These are phyloP conservation scores for Neurospora pannonica DNA, from an alignment of 495 filamentous ascomycete species.

Conservation along the genomic window DNA sequence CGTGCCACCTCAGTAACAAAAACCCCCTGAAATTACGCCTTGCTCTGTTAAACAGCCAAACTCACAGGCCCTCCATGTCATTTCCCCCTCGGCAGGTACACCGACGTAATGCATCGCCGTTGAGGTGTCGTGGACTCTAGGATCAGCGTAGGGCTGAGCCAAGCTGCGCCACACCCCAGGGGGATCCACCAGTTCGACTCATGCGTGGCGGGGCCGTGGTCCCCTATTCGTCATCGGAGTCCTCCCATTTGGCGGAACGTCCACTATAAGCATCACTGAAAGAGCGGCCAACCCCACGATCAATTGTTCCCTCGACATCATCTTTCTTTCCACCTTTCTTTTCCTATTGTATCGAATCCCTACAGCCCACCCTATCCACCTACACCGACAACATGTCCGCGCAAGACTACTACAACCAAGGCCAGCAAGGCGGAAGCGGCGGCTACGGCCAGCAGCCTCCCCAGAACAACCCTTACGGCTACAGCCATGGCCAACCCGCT, in stretches of 20 bases:
- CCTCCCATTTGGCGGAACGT: neutral
- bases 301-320: neutral
- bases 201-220: neutral
- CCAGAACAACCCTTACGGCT: neutral
- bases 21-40: neutral
- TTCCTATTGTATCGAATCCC: neutral
- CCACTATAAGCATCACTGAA: neutral
- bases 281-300: neutral
- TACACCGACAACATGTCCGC: neutral
- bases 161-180: neutral
- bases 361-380: neutral
- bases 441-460: neutral
- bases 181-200: neutral
- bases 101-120: neutral
- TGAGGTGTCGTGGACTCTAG: neutral
- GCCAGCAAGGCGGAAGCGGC: neutral
- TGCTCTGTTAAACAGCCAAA: neutral
- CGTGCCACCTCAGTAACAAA: neutral
- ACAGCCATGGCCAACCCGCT: neutral
- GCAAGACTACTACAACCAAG: neutral
- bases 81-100: neutral
- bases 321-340: neutral
- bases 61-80: neutral
- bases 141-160: neutral
- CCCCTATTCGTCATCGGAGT: neutral